phyloP scores from a whole-genome alignment of 176 grass and related monocot genomes.

The Avena sativa region DNA sequence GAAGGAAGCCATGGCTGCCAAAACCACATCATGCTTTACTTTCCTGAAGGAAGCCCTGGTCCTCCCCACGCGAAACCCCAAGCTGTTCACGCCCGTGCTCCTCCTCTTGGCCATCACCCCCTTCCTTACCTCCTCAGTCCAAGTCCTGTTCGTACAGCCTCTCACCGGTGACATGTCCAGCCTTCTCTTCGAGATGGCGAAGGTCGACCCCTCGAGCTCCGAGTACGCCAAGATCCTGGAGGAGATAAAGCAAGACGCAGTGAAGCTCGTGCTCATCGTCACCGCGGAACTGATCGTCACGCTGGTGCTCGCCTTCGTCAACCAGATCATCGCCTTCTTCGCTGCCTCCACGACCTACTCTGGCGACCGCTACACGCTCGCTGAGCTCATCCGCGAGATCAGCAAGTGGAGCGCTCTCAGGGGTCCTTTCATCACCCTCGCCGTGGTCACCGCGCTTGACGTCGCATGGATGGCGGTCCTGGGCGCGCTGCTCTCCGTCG shows the following conservation, averaged over 20 bases:
- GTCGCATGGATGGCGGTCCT: not conserved
- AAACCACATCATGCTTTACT: slow-evolving; percentile 2
- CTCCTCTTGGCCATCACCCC: not conserved
- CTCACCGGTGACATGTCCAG: not conserved
- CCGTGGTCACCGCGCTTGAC: not conserved
- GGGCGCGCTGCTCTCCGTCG: not conserved
- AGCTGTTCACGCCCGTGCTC: slow-evolving; percentile 40
- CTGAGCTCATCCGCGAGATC: slow-evolving; percentile 31
- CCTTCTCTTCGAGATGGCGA: not conserved
- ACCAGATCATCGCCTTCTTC: slow-evolving; percentile 25
- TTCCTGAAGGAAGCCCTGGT: slow-evolving; percentile 41
- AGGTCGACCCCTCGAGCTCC: slow-evolving; percentile 16
- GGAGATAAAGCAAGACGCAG: not conserved
- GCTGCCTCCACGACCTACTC: slow-evolving; percentile 42
- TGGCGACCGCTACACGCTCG: slow-evolving; percentile 27
- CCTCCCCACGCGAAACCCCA: slow-evolving; percentile 33
- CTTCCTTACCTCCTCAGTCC: not conserved
- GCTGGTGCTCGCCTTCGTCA: not conserved
- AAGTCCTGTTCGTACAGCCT: slow-evolving; percentile 3
- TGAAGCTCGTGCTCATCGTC: not conserved
- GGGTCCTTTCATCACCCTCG: slow-evolving; percentile 40
- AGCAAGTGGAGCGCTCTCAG: not conserved
- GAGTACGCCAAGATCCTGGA: slow-evolving; percentile 24
- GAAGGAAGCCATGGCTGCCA: slow-evolving; percentile 26
- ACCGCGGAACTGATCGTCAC: not conserved